Conservation (phyloP, 345 rosid species). For the Syzygium aromaticum region DNA sequence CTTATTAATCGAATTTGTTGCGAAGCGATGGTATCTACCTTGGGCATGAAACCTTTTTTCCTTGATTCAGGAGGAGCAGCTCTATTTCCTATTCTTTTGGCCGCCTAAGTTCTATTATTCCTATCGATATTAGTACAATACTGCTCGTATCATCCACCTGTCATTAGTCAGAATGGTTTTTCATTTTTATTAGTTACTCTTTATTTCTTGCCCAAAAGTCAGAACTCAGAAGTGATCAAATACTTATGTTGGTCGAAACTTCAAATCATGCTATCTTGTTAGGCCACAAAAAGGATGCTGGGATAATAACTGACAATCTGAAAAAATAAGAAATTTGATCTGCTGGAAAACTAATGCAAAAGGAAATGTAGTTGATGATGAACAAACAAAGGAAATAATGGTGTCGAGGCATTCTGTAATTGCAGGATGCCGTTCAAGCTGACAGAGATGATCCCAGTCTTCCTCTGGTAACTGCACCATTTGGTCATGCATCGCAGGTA, state of each 20-base stretch:
- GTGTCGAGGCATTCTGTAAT: neutral
- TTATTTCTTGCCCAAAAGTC: neutral
- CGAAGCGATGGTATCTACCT: neutral
- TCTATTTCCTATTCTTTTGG: neutral
- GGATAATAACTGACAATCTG: neutral
- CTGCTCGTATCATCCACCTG: neutral
- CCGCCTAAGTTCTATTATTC: neutral
- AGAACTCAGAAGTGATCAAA: neutral
- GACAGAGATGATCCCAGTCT: slow-evolving; percentile 94
- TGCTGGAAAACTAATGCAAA: neutral
- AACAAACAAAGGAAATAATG: neutral
- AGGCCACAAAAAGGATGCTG: neutral
- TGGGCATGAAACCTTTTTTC: neutral
- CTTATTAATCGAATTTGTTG: neutral
- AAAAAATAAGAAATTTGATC: neutral
- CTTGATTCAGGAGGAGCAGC: neutral
- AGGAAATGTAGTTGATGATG: neutral
- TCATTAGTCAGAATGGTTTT: neutral
- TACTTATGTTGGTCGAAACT: neutral
- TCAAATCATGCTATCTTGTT: neutral
- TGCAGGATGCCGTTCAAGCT: slow-evolving; percentile 73
- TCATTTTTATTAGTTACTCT: neutral
- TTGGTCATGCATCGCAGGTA: slow-evolving; percentile 99
- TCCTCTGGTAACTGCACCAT: slow-evolving; percentile 95
- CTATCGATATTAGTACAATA: neutral